Base-by-base conservation (phyloP, 371 early-diverging fungal genomes). In the Smittium culicis region DNA sequence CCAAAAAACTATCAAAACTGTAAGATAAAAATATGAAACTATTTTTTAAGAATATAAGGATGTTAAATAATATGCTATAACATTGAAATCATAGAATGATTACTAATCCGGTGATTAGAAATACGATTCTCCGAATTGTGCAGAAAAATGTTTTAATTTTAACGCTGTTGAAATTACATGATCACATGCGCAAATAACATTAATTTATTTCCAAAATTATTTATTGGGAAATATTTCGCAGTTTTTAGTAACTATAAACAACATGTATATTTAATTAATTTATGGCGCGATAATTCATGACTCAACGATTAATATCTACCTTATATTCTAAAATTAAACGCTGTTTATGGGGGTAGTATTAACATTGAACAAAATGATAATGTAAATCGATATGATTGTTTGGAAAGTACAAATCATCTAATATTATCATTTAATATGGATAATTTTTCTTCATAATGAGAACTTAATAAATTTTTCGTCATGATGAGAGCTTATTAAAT, bases 101-200 rank as follows among this genome's bases (percentile, higher is more conserved):
- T 59, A 59, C n/a, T 59, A 59, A 59, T 5, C n/a, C 27, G 5
- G 5, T 59, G 5, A 59, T 59, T 59, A 59, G 5, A 11, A 59
- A 59, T 59, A 32, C n/a, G 31, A 59, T 16, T 29, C 60, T 27
- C 31, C 16, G 27, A n/a, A 59, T 59, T 59, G 60, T n/a, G 60
- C n/a, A 59, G 60, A 5, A 59, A 59, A 59, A 59, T 59, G 60
- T 59, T 31, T 5, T 59, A 59, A 59, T 59, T 59, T 59, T 59
- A 59, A 59, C 60, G 5, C 60, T 59, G 27, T 5, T 31, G 5
- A 59, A 59, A 59, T 59, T 59, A 29, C 5, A 27, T 59, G 16
- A 59, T 59, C 60, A 29, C 27, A 27, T 59, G 60, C n/a, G 14
- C 60, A 59, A 59, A 29, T 31, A 59, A 59, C 60, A 59, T 29